Evolutionary conservation across 768 basidiomycete genomes (phyloP).

Genomic region (Lentinus brumalis): DNA sequence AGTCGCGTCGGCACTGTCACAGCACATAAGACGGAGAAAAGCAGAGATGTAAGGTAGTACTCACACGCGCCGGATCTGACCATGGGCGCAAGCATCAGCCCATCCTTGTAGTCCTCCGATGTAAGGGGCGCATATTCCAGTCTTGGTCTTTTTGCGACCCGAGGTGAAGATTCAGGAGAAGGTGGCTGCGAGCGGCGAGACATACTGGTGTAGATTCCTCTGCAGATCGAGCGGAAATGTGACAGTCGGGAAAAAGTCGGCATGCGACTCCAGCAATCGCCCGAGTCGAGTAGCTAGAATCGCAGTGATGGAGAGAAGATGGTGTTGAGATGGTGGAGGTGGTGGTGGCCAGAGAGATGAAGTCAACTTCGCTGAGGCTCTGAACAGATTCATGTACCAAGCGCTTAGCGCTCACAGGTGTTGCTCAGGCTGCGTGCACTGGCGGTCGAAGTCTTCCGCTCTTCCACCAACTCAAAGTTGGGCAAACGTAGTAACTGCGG

Average conservation of each 20-base stretch:
- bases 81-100: slow-evolving; percentile 97
- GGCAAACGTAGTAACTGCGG: too few species aligned
- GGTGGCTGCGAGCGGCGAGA: slow-evolving; percentile 52
- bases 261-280: neutral
- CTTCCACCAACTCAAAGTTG: too few species aligned
- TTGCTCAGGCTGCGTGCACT: too few species aligned
- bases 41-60: slow-evolving; percentile 31
- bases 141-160: slow-evolving; percentile 52
- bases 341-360: too few species aligned
- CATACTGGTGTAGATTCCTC: slow-evolving; percentile 38
- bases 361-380: too few species aligned
- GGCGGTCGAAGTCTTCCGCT: too few species aligned
- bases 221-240: slow-evolving; percentile 1
- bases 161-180: slow-evolving; percentile 47
- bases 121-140: slow-evolving; percentile 55
- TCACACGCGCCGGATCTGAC: slow-evolving; percentile 88
- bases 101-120: slow-evolving; percentile 79
- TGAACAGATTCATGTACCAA: too few species aligned
- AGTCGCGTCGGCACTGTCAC: slow-evolving; percentile 78
- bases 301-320: neutral
- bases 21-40: slow-evolving; percentile 15
- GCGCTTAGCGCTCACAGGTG: too few species aligned
- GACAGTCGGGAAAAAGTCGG: neutral
- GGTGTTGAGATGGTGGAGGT: too few species aligned
- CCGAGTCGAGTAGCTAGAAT: neutral